Conservation (phyloP, 1,284 basidiomycete genomes). For the Rhodotorula sp. region DNA sequence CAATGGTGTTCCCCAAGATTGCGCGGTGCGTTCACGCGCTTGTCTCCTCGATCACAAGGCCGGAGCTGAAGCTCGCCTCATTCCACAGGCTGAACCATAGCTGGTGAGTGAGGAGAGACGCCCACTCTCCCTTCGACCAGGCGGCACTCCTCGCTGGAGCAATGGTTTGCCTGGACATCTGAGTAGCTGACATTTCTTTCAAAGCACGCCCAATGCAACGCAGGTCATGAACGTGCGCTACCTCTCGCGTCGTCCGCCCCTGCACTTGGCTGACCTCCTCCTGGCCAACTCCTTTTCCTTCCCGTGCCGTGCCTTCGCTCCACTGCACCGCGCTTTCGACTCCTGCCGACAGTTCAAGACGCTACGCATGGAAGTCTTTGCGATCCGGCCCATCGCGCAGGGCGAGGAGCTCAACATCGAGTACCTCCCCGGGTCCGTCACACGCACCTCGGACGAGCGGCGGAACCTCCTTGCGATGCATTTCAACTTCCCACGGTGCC, state of each 20-base stretch:
- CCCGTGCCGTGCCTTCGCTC: neutral
- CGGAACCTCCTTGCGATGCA: constrained; percentile 31
- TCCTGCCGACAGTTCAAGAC: constrained; percentile 32
- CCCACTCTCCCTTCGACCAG: too few species aligned
- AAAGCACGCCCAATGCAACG: constrained; percentile 32
- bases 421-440: constrained; percentile 41
- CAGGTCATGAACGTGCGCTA: constrained; percentile 38
- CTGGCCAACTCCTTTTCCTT: neutral
- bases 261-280: neutral
- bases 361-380: constrained; percentile 46
- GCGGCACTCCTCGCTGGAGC: too few species aligned
- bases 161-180: too few species aligned
- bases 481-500: constrained; percentile 43
- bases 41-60: neutral
- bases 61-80: neutral
- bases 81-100: constrained; percentile 30
- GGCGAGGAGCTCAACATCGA: constrained; percentile 44
- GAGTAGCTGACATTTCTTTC: neutral
- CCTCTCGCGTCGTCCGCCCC: neutral
- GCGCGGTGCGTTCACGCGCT: constrained; percentile 16
- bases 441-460: constrained; percentile 34
- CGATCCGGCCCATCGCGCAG: constrained; percentile 32
- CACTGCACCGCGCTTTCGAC: too few species aligned
- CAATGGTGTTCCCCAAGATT: constrained; percentile 35
- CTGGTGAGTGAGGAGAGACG: constrained; percentile 15